These are phyloP conservation scores for Draba incana DNA, from an alignment of 345 rosid species.

Conservation along the genomic window DNA sequence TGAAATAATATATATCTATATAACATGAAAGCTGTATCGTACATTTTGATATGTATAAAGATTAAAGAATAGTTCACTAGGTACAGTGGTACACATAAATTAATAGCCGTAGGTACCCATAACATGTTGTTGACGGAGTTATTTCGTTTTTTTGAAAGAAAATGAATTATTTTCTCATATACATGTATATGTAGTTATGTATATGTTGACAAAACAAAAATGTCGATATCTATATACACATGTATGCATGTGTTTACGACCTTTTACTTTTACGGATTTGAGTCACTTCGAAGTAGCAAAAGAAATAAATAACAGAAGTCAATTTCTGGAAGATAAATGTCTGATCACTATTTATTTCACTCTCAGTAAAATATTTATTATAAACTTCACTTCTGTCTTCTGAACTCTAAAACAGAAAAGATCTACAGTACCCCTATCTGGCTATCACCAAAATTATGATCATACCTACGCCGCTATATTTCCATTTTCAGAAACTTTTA, in stretches of 20 bases:
- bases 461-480: slow-evolving; percentile 30
- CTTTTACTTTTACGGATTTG: slow-evolving; percentile 43
- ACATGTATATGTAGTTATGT: neutral
- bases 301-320: slow-evolving; percentile 40
- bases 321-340: slow-evolving; percentile 42
- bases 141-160: neutral
- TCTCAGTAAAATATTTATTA: slow-evolving; percentile 28
- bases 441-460: slow-evolving; percentile 31
- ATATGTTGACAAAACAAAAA: neutral
- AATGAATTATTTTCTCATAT: neutral
- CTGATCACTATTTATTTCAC: slow-evolving; percentile 46
- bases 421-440: slow-evolving; percentile 28
- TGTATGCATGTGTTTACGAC: slow-evolving; percentile 1
- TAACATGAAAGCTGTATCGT: slow-evolving; percentile 13
- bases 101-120: slow-evolving; percentile 42
- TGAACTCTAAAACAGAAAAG: slow-evolving; percentile 18
- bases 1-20: neutral
- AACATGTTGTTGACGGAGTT: slow-evolving; percentile 38
- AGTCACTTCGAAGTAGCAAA: slow-evolving; percentile 36
- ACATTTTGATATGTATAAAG: slow-evolving; percentile 28
- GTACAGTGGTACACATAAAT: slow-evolving; percentile 44
- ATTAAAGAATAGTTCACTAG: slow-evolving; percentile 23
- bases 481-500: slow-evolving; percentile 29
- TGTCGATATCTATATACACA: neutral
- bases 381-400: slow-evolving; percentile 34